Evolutionary conservation across 73 alveolate genomes (phyloP).

Genomic region (Loxodes magnus): DNA sequence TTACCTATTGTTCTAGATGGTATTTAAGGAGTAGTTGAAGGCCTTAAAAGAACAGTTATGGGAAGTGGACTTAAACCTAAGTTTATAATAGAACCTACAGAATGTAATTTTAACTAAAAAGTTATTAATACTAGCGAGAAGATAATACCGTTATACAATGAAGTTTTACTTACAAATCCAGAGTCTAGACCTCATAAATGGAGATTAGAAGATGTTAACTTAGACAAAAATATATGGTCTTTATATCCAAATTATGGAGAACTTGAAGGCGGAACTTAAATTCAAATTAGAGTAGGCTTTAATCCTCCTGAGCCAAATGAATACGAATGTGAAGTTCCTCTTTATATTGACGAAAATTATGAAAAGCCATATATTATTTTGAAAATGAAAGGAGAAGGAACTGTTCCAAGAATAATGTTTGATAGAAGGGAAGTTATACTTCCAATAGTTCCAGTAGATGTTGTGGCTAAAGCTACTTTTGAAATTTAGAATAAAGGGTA

Average conservation of each 20-base stretch:
- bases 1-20: constrained; percentile 86
- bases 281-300: constrained; percentile 80
- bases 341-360: constrained; percentile 54
- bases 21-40: constrained; percentile 74
- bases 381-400: constrained; percentile 91
- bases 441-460: constrained; percentile 92
- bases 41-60: constrained; percentile 65
- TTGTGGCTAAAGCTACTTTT: constrained; percentile 76
- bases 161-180: constrained; percentile 66
- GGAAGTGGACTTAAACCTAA: constrained; percentile 89
- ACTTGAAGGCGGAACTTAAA: constrained; percentile 75
- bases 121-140: constrained; percentile 77
- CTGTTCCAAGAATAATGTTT: constrained; percentile 86
- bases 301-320: constrained; percentile 89
- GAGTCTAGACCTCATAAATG: constrained; percentile 62
- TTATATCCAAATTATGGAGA: constrained; percentile 80
- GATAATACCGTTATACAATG: constrained; percentile 65
- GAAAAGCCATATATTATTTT: constrained; percentile 66
- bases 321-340: constrained; percentile 71
- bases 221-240: constrained; percentile 52
- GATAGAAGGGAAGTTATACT: constrained; percentile 92
- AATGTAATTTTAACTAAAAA: constrained; percentile 62
- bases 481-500: constrained; percentile 89
- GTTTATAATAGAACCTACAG: constrained; percentile 65
- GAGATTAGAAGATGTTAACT: constrained; percentile 63